Conservation (phyloP, 75 land plant genomes). For the Cryptomeria japonica region DNA sequence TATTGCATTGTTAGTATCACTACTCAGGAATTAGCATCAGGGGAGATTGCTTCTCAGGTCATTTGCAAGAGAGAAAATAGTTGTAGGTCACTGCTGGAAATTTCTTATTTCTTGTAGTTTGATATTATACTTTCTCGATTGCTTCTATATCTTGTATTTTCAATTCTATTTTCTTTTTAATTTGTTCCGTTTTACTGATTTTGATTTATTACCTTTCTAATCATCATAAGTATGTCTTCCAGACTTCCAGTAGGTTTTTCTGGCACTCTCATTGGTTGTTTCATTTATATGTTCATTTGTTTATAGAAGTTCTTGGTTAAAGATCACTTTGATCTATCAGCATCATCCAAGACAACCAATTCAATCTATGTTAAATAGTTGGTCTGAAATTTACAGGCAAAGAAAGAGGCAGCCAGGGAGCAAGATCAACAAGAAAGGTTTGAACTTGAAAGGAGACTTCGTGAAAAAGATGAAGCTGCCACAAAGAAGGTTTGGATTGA, state of each 20-base stretch:
- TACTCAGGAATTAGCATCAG: background rate
- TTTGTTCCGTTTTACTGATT: background rate
- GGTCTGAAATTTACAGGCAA: conserved; percentile 14
- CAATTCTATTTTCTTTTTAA: background rate
- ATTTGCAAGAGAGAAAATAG: background rate
- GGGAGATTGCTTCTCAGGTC: background rate
- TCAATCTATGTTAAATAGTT: background rate
- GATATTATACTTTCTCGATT: background rate
- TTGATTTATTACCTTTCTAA: background rate
- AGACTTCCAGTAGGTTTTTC: background rate
- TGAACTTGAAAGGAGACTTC: conserved; percentile 73
- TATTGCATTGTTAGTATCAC: background rate
- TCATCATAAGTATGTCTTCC: background rate
- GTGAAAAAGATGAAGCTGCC: conserved; percentile 83
- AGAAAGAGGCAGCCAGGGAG: conserved; percentile 74
- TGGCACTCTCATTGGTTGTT: background rate
- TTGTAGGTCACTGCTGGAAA: background rate
- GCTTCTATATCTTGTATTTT: background rate
- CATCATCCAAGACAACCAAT: background rate
- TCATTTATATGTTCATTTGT: background rate
- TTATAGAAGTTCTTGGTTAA: background rate
- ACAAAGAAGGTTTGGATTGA: conserved; percentile 67
- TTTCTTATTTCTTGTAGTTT: background rate
- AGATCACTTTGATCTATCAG: background rate
- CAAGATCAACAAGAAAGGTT: conserved; percentile 88